Percentiles rank a stretch among this genome's conserved stretches.
Evolutionary conservation across 2,329 filamentous ascomycete species (phyloP).

Genomic region (Sarocladium strictum): DNA sequence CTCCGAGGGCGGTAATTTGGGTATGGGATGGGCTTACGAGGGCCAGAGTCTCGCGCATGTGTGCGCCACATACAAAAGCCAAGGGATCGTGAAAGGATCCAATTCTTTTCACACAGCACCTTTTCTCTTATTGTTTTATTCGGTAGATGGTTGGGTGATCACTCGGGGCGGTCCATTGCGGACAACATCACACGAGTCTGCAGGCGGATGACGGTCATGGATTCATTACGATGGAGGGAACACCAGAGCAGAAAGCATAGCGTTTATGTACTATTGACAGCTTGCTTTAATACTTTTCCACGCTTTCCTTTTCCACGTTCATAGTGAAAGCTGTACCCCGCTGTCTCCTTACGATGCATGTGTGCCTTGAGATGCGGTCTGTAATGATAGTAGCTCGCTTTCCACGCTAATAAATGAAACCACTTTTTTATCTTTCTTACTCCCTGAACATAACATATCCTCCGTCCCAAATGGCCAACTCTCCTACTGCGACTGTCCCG

Average conservation of each 20-base stretch:
- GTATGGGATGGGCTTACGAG: background rate
- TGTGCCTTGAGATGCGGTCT: too few species aligned
- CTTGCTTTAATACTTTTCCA: background rate
- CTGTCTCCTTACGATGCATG: background rate
- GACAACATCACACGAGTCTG: slow-evolving; percentile 6
- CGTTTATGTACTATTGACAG: background rate
- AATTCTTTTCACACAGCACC: too few species aligned
- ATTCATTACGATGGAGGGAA: background rate
- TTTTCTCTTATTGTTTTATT: background rate
- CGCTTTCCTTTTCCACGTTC: too few species aligned
- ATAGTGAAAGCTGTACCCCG: too few species aligned
- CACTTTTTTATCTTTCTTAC: too few species aligned
- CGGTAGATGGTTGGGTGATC: slow-evolving; percentile 1
- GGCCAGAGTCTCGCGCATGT: background rate
- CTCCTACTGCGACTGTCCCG: slow-evolving; percentile 28
- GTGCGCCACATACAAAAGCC: background rate
- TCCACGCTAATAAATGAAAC: too few species aligned
- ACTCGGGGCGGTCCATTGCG: background rate
- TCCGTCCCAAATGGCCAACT: slow-evolving; percentile 29
- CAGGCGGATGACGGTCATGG: slow-evolving; percentile 9
- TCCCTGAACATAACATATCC: slow-evolving; percentile 31
- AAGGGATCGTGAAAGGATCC: too few species aligned
- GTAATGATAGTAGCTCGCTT: too few species aligned
- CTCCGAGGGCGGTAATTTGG: background rate
- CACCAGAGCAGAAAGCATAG: background rate